Evolutionary conservation across 176 grass and related monocot genomes (phyloP).

Genomic region (Elaeis guineensis): DNA sequence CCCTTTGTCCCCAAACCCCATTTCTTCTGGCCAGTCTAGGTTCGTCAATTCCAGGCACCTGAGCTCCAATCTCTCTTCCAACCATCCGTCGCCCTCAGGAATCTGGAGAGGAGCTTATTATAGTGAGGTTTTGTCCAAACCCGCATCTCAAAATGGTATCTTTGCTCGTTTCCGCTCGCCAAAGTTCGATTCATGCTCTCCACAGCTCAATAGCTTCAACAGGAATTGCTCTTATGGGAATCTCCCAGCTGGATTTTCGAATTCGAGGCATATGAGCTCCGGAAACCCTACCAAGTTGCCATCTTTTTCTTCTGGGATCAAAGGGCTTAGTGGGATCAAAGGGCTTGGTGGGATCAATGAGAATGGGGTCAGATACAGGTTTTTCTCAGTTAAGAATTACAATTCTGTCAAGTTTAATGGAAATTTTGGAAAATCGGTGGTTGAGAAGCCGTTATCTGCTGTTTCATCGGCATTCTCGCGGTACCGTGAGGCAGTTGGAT

Average conservation of each 20-base stretch:
- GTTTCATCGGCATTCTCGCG: constrained; percentile 30
- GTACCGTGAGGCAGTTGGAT: constrained; percentile 54
- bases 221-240: constrained; percentile 1
- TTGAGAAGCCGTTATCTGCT: constrained; percentile 45
- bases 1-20: background rate
- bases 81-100: constrained; percentile 4
- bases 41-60: background rate
- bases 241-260: constrained; percentile 4
- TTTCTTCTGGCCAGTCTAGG: background rate
- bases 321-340: constrained; percentile 37
- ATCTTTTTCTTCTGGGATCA: constrained; percentile 48
- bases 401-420: constrained; percentile 11
- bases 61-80: background rate
- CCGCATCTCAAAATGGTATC: constrained; percentile 11
- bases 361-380: background rate
- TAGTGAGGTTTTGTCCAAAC: background rate
- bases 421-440: constrained; percentile 18
- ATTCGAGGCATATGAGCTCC: constrained; percentile 16
- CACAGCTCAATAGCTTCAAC: background rate
- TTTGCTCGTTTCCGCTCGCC: constrained; percentile 16
- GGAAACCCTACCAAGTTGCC: constrained; percentile 21
- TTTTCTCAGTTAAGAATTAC: constrained; percentile 14
- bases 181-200: constrained; percentile 15
- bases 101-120: constrained; percentile 17
- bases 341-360: constrained; percentile 29